A percentile compares a stretch with the other conserved stretches of the same genome.
These are phyloP conservation scores for Solanum lycopersicoides DNA, from an alignment of 257 asterid species.

Conservation along the genomic window DNA sequence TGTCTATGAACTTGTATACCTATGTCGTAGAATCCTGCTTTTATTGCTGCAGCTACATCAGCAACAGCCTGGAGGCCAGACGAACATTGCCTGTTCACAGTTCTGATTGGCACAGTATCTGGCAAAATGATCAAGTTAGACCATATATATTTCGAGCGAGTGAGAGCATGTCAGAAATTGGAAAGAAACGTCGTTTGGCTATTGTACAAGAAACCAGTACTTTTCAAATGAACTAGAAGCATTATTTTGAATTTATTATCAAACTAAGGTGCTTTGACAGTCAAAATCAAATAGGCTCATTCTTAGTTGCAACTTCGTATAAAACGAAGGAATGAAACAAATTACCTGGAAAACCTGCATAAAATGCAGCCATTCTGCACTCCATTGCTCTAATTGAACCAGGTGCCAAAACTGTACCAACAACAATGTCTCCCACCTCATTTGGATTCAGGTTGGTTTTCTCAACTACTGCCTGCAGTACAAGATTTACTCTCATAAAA, in stretches of 20 bases:
- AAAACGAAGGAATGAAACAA: neutral
- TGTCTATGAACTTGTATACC: conserved; percentile 22
- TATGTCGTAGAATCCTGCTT: conserved; percentile 84
- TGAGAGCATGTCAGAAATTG: neutral
- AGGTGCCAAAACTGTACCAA: conserved; percentile 82
- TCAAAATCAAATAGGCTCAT: neutral
- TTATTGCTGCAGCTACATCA: conserved; percentile 85
- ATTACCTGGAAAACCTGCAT: conserved; percentile 93
- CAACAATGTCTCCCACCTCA: conserved; percentile 92
- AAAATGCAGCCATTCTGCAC: conserved; percentile 89
- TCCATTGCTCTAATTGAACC: conserved; percentile 80
- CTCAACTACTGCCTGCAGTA: conserved; percentile 60
- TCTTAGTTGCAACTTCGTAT: neutral
- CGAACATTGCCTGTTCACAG: conserved; percentile 88
- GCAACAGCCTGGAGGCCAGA: conserved; percentile 97
- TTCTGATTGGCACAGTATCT: conserved; percentile 80
- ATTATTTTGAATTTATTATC: neutral
- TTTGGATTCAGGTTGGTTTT: conserved; percentile 59
- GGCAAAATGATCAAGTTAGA: conserved; percentile 6
- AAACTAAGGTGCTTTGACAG: neutral
- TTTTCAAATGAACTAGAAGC: neutral
- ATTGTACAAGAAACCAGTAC: neutral
- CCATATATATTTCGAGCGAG: neutral
- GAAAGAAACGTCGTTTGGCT: neutral
- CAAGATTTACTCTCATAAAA: neutral